Base-by-base conservation (phyloP, 768 basidiomycete species). In the Pilatotrama ljubarskyi region DNA sequence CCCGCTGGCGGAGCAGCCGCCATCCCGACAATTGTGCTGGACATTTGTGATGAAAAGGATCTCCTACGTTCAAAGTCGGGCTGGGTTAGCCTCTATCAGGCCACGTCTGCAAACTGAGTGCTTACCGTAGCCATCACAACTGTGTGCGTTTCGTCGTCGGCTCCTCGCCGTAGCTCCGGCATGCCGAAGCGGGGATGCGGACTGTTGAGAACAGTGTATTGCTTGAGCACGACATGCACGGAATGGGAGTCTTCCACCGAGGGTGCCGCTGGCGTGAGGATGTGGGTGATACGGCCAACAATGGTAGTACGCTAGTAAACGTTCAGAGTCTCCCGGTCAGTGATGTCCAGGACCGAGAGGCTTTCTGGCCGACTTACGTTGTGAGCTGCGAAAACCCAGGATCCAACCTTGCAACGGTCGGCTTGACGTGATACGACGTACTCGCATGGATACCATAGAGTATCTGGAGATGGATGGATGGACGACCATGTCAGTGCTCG, bases 11-110 rank as follows among this genome's bases (percentile, higher is more conserved):
- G 29, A 24, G 37, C 61, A 62, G 5, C 32, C 14, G 26, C 20
- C 37, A 3, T n/a, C 49, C 14, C 15, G 26, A 43, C 61, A 62
- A 36, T 62, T 37, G 46, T 62, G 61, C 41, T 62, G 61, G 3
- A 56, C 61, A 38, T 62, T 62, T n/a, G 29, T 8, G 3, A 41
- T 40, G 50, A 62, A 62, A 20, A 42, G 15, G 15, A 62, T 22
- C 18, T 42, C 22, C 55, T 62, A 18, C 25, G 7, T 17, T 15
- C 20, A n/a, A 38, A 53, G 51, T 22, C 14, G 14, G 15, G 22
- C 5, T 10, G 17, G 5, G 15, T 53, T 18, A 41, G 10, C 29
- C n/a, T n/a, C n/a, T n/a, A n/a, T 32, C 29, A 32, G 29, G n/a
- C n/a, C 29, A 32, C 29, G 29, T 32, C 29, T 32, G 29, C 29